These are phyloP conservation scores for Daldinia loculata DNA, from an alignment of 495 filamentous ascomycete genomes.

Conservation along the genomic window DNA sequence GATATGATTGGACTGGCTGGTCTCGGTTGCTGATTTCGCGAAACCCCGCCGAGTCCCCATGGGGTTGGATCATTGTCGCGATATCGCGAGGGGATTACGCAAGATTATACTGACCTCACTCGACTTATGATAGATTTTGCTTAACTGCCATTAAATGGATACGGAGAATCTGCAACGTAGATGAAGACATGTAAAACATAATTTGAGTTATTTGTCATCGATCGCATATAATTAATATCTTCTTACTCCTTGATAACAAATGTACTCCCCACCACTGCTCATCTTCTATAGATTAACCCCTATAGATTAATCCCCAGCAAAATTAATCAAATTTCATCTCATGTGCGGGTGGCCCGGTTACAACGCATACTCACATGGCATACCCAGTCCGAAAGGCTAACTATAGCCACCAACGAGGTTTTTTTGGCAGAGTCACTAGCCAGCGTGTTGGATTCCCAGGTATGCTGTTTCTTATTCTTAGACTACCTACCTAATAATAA, in stretches of 20 bases:
- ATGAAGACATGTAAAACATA: not conserved
- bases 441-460: not conserved
- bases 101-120: conserved; percentile 24
- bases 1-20: conserved; percentile 6
- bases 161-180: not conserved
- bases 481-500: not conserved
- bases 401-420: not conserved
- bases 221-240: not conserved
- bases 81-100: conserved; percentile 17
- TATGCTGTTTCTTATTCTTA: not conserved
- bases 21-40: conserved; percentile 28
- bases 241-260: not conserved
- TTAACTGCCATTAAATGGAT: not conserved
- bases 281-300: conserved; percentile 1
- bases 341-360: not conserved
- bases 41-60: conserved; percentile 21
- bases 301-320: not conserved
- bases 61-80: conserved; percentile 18
- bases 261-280: not conserved
- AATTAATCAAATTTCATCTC: not conserved
- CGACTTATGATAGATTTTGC: not conserved
- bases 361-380: conserved; percentile 1
- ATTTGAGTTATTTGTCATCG: not conserved
- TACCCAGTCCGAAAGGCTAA: not conserved
- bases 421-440: not conserved